These are phyloP conservation scores for Leptographium wingfieldii DNA, from an alignment of 2,329 filamentous ascomycete genomes.

Conservation along the genomic window DNA sequence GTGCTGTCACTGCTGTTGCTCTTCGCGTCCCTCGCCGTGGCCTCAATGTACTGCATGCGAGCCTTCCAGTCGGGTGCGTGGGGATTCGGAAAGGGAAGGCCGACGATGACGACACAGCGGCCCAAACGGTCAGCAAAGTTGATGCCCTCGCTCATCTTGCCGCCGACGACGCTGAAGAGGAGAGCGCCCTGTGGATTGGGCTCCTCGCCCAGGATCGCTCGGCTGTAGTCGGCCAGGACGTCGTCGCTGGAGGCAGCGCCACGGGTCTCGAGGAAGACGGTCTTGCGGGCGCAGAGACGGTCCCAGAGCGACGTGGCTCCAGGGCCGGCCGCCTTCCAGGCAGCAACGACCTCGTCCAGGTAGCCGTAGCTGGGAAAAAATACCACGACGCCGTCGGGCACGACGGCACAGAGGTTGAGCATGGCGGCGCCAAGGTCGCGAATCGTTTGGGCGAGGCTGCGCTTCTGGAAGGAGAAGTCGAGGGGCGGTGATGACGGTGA, in stretches of 20 bases:
- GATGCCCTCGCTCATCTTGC: constrained; percentile 93
- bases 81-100: constrained; percentile 84
- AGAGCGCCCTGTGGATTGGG: constrained; percentile 37
- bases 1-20: background rate
- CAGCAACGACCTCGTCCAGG: constrained; percentile 56
- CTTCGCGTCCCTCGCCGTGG: background rate
- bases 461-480: constrained; percentile 77
- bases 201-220: constrained; percentile 40
- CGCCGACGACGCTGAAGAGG: constrained; percentile 81
- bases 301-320: constrained; percentile 38
- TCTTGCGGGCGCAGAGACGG: constrained; percentile 44
- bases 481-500: constrained; percentile 30
- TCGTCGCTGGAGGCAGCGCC: constrained; percentile 46
- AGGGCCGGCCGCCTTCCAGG: constrained; percentile 38
- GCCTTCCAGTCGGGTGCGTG: constrained; percentile 86
- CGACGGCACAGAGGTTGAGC: constrained; percentile 54
- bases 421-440: constrained; percentile 62
- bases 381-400: constrained; percentile 81
- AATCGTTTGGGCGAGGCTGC: constrained; percentile 58
- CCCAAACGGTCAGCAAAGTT: constrained; percentile 92
- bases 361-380: constrained; percentile 97
- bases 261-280: constrained; percentile 47
- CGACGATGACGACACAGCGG: constrained; percentile 81
- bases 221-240: constrained; percentile 59
- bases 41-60: constrained; percentile 75